phyloP scores from a whole-genome alignment of 2,329 filamentous ascomycete species.

The Arthrobotrys sinensis region DNA sequence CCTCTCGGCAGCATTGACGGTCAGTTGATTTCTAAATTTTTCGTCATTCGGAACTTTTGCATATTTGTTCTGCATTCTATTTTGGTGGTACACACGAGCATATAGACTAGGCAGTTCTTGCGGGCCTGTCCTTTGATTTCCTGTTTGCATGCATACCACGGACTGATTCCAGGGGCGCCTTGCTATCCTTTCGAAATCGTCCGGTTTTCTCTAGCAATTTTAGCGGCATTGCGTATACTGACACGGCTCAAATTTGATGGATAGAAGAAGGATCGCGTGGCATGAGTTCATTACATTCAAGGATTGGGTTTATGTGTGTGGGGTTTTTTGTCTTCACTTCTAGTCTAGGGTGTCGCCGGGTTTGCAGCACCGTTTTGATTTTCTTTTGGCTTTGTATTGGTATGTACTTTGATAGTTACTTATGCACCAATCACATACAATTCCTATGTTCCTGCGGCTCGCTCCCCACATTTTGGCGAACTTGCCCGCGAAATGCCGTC shows the following conservation, averaged over 20 bases:
- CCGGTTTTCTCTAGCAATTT: slow-evolving; percentile 47
- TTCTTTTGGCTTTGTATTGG: slow-evolving; percentile 37
- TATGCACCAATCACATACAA: slow-evolving; percentile 39
- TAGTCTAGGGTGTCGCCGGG: slow-evolving; percentile 23
- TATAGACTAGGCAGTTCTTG: slow-evolving; percentile 43
- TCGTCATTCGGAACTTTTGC: slow-evolving; percentile 48
- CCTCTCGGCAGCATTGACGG: neutral
- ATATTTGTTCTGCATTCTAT: slow-evolving; percentile 13
- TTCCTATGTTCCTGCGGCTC: slow-evolving; percentile 34
- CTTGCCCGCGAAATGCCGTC: slow-evolving; percentile 40
- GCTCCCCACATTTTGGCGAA: slow-evolving; percentile 18
- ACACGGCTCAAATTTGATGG: slow-evolving; percentile 41
- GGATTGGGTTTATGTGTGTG: slow-evolving; percentile 45
- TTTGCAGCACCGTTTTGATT: slow-evolving; percentile 19
- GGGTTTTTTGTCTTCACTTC: slow-evolving; percentile 38
- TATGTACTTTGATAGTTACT: slow-evolving; percentile 52
- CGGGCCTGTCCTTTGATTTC: slow-evolving; percentile 26
- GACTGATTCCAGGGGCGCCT: slow-evolving; percentile 16
- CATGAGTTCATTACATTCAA: slow-evolving; percentile 48
- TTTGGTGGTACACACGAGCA: slow-evolving; percentile 32
- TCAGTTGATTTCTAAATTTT: slow-evolving; percentile 19
- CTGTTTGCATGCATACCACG: slow-evolving; percentile 46
- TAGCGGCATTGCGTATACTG: slow-evolving; percentile 58
- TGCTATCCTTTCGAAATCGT: slow-evolving; percentile 39
- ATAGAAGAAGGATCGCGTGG: slow-evolving; percentile 42